phyloP scores from a whole-genome alignment of 495 filamentous ascomycete genomes.

The Podospora pseudocomata region DNA sequence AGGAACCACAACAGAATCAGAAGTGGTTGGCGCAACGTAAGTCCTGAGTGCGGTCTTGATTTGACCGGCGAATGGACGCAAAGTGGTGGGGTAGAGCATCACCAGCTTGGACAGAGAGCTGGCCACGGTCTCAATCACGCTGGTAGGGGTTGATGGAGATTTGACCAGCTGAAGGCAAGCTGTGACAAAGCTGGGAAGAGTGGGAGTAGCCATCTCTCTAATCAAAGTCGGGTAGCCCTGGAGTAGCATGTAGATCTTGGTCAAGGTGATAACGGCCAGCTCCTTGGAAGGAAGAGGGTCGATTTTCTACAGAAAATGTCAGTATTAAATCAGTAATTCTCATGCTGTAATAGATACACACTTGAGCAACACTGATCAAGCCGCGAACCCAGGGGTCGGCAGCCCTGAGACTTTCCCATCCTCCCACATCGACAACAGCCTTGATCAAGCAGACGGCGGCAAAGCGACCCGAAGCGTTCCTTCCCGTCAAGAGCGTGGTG shows the following conservation, averaged over 20 bases:
- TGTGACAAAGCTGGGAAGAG: constrained; percentile 67
- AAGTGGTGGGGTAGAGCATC: constrained; percentile 71
- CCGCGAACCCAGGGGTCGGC: constrained; percentile 68
- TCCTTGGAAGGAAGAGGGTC: constrained; percentile 70
- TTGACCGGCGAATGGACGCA: constrained; percentile 68
- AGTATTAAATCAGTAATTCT: constrained; percentile 3
- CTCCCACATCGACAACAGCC: constrained; percentile 72
- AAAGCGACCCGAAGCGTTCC: constrained; percentile 67
- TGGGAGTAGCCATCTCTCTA: constrained; percentile 84
- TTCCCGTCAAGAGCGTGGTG: constrained; percentile 69
- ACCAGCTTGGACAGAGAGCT: constrained; percentile 61
- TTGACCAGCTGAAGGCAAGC: constrained; percentile 67
- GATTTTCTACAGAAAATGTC: constrained; percentile 53
- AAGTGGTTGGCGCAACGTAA: constrained; percentile 56
- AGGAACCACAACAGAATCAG: constrained; percentile 44
- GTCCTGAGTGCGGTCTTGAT: constrained; percentile 56
- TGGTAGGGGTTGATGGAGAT: constrained; percentile 31
- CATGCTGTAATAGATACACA: constrained; percentile 34
- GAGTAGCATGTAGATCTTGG: constrained; percentile 75
- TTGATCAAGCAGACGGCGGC: constrained; percentile 73
- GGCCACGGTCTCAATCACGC: constrained; percentile 57
- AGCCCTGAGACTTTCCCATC: constrained; percentile 69
- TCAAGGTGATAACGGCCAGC: constrained; percentile 68
- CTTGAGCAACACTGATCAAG: constrained; percentile 65
- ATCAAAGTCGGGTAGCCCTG: constrained; percentile 76